phyloP scores from a whole-genome alignment of 345 rosid species.

The Ailanthus altissimus region DNA sequence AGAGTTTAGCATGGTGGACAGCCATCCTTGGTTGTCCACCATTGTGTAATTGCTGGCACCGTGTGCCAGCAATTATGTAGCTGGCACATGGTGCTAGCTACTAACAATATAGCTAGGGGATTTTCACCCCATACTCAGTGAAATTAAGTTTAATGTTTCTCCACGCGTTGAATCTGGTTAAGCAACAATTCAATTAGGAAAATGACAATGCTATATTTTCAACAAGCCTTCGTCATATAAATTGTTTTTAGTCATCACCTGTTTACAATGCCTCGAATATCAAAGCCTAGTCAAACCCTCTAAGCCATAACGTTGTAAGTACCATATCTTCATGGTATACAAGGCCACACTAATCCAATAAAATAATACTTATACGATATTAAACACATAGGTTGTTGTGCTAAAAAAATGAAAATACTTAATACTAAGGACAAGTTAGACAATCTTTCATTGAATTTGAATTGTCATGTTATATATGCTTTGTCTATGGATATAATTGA shows the following conservation, averaged over 20 bases:
- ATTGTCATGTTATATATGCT: background rate
- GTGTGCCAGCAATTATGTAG: too few species aligned
- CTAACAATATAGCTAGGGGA: too few species aligned
- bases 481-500: too few species aligned
- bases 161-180: background rate
- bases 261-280: background rate
- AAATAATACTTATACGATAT: background rate
- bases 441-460: background rate
- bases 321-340: background rate
- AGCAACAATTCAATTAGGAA: background rate
- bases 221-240: too few species aligned
- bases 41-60: too few species aligned
- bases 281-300: background rate
- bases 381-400: background rate
- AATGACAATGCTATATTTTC: too few species aligned
- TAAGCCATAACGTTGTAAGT: background rate
- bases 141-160: background rate
- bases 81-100: too few species aligned
- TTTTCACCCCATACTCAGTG: background rate
- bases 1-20: too few species aligned
- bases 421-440: slow-evolving; percentile 8
- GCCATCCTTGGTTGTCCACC: too few species aligned
- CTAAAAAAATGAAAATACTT: too few species aligned
- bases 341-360: background rate
- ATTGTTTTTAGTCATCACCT: background rate